Conservation (phyloP, 1,284 basidiomycete genomes). For the Sporisorium graminicola region DNA sequence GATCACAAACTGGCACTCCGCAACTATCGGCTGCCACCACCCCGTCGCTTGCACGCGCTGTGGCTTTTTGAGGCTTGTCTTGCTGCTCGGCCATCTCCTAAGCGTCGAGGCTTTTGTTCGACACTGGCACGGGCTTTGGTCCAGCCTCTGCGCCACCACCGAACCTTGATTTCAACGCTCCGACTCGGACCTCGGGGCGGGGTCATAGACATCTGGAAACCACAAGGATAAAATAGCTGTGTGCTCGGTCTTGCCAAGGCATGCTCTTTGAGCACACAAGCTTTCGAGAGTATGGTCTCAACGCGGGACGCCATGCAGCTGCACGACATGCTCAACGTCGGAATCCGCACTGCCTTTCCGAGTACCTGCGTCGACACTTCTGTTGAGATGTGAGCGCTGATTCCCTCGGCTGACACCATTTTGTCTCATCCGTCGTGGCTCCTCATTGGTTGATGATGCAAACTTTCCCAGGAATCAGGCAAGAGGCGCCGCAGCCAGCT, state of each 20-base stretch:
- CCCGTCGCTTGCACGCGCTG: neutral
- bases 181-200: too few species aligned
- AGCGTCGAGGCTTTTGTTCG: too few species aligned
- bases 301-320: neutral
- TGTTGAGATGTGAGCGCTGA: neutral
- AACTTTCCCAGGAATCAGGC: too few species aligned
- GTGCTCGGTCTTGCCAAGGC: too few species aligned
- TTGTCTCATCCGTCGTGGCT: slow-evolving; percentile 2
- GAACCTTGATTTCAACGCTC: too few species aligned
- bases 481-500: neutral
- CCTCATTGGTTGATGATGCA: neutral
- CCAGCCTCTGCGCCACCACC: too few species aligned
- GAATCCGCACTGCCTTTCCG: neutral
- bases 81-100: too few species aligned
- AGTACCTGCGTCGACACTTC: slow-evolving; percentile 5
- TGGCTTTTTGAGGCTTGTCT: neutral
- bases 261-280: too few species aligned
- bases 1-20: slow-evolving; percentile 28
- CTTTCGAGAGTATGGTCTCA: too few species aligned
- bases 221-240: too few species aligned
- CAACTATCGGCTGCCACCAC: neutral
- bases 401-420: neutral
- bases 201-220: too few species aligned
- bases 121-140: too few species aligned
- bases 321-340: neutral